Evolutionary conservation across 164 flowering plant genomes (phyloP).

Genomic region (Cinnamomum chago): DNA sequence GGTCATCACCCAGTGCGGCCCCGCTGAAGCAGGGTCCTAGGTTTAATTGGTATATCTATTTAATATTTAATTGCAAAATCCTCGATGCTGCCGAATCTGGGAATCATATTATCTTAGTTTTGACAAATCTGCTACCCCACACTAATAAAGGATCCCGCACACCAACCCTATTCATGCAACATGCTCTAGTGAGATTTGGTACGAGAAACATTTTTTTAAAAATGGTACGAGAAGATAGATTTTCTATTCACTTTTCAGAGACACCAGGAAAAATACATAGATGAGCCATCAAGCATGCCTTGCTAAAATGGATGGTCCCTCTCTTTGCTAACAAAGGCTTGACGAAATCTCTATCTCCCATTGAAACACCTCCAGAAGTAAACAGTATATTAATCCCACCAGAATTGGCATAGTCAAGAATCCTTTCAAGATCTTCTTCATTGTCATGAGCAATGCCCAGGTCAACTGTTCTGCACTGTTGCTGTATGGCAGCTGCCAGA

Average conservation of each 20-base stretch:
- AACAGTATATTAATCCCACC: slow-evolving; percentile 64
- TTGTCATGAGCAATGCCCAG: slow-evolving; percentile 89
- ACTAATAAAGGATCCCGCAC: too few relatives aligned
- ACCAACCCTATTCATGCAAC: too few relatives aligned
- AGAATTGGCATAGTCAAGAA: slow-evolving; percentile 53
- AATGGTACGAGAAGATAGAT: too few relatives aligned
- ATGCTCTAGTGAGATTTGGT: too few relatives aligned
- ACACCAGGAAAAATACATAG: slow-evolving; percentile 1
- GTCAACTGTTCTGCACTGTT: slow-evolving; percentile 70
- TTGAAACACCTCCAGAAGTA: slow-evolving; percentile 97
- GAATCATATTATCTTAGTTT: too few relatives aligned
- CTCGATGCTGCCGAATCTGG: too few relatives aligned
- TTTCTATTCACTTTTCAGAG: neutral
- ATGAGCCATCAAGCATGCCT: slow-evolving; percentile 39
- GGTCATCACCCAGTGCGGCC: too few relatives aligned
- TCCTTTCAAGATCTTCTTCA: slow-evolving; percentile 53
- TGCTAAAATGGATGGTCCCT: slow-evolving; percentile 62
- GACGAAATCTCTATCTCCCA: slow-evolving; percentile 94
- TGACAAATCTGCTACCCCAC: too few relatives aligned
- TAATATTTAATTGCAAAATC: too few relatives aligned
- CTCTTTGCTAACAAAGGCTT: slow-evolving; percentile 73
- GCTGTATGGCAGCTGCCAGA: slow-evolving; percentile 76
- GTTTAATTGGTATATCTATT: too few relatives aligned
- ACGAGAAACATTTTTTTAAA: too few relatives aligned
- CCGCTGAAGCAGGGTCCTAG: too few relatives aligned